Base-by-base conservation (phyloP, 148 eudicot species). In the Chenopodium berlandieri region DNA sequence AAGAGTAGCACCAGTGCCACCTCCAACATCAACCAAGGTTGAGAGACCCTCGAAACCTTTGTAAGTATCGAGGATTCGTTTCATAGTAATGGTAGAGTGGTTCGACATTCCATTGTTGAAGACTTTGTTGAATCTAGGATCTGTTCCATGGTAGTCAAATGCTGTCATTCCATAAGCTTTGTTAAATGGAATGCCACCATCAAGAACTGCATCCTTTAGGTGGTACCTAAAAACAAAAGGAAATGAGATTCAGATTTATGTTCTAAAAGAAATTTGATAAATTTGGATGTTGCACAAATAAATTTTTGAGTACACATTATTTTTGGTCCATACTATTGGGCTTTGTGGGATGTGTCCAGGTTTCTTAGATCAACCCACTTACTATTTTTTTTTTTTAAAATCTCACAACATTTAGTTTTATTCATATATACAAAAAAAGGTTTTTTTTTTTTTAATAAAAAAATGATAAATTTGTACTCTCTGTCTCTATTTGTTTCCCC, bases 171-270 rank as follows among this genome's bases (percentile, higher is more conserved):
- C 98, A 84, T 94, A 94, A 13, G 98, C 97, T 78, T 91, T 94
- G 89, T 94, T 93, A 78, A 93, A 94, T 50, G 98, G 97, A 52
- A 90, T 93, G 16, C 97, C 98, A 9, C 98, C 98, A 11, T 94
- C 95, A 17, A 94, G 88, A 81, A 94, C 90, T 60, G 98, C 91
- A 81, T 94, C 97, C 87, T 93, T 93, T 47, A 93, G 82, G 81
- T 93, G 75, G 85, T 94, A 91, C 97, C 98, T 93, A 60, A 23
- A 27, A 74, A 48, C 19, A n/a, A 23, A 78, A 8, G 10, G 75
- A 31, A 54, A 17, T 56, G 62, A 52, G 44, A 40, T 4, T 40
- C 7, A 40, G 44, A 40, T 4, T 6, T 5, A 40, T 40, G 44
- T 7, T 40, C 44, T 40, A 0, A 40, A 40, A 40, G 0, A 40